These are phyloP conservation scores for Syzygium jambos DNA, from an alignment of 345 rosid species.

Conservation along the genomic window DNA sequence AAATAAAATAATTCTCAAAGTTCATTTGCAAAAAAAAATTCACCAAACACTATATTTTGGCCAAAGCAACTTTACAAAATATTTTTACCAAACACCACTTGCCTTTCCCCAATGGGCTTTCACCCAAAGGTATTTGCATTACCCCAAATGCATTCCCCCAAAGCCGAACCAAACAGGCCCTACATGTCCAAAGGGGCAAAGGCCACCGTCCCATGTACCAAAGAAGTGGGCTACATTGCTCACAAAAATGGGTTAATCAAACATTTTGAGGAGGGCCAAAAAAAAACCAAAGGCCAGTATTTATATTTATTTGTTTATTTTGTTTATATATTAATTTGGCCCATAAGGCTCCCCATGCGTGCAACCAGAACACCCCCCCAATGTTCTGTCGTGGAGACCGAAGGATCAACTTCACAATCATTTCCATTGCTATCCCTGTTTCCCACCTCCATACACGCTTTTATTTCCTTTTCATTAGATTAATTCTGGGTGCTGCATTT, in stretches of 20 bases:
- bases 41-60: too few relatives aligned
- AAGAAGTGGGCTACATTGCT: neutral
- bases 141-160: too few relatives aligned
- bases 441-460: neutral
- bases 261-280: neutral
- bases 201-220: neutral
- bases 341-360: neutral
- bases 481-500: neutral
- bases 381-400: neutral
- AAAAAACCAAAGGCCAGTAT: neutral
- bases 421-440: neutral
- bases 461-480: neutral
- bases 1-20: too few relatives aligned
- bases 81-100: too few relatives aligned
- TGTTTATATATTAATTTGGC: neutral
- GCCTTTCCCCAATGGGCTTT: too few relatives aligned
- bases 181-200: neutral
- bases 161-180: too few relatives aligned
- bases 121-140: too few relatives aligned
- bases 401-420: neutral
- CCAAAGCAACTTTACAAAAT: too few relatives aligned
- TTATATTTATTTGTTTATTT: neutral
- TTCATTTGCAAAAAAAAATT: too few relatives aligned
- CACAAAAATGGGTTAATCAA: neutral
- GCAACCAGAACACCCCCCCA: neutral